Conservation (phyloP, 495 filamentous ascomycete genomes). For the Neurospora sp. region DNA sequence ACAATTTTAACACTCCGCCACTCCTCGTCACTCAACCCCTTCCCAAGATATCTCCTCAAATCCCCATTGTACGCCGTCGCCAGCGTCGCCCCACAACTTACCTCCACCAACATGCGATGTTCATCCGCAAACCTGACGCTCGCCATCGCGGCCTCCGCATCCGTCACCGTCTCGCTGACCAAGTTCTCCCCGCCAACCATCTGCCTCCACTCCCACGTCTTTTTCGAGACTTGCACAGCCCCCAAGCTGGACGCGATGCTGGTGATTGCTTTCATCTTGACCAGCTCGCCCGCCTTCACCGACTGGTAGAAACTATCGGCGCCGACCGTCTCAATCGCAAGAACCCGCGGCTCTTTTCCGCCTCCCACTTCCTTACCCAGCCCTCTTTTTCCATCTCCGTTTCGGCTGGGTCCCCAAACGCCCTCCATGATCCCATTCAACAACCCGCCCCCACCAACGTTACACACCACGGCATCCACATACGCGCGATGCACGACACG, state of each 20-base stretch:
- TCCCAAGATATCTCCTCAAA: constrained; percentile 50
- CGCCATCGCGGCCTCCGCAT: constrained; percentile 71
- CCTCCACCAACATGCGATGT: constrained; percentile 71
- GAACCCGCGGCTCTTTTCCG: constrained; percentile 39
- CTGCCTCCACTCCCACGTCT: constrained; percentile 55
- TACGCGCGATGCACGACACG: constrained; percentile 23
- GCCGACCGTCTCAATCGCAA: constrained; percentile 76
- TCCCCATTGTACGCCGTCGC: constrained; percentile 56
- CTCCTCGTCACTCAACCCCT: constrained; percentile 40
- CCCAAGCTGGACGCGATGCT: constrained; percentile 74
- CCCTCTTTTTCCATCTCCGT: background rate
- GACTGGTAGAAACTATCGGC: constrained; percentile 60
- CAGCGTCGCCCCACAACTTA: constrained; percentile 71
- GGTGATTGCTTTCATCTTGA: constrained; percentile 66
- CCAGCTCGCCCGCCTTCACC: constrained; percentile 47
- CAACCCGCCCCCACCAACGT: constrained; percentile 82
- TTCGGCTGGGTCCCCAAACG: background rate
- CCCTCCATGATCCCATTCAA: constrained; percentile 62
- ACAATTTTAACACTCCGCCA: constrained; percentile 61
- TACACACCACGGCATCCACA: constrained; percentile 66
- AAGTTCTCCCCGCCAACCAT: constrained; percentile 34
- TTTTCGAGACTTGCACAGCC: constrained; percentile 58
- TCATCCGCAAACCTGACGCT: constrained; percentile 71
- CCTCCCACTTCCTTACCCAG: constrained; percentile 26
- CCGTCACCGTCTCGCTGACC: constrained; percentile 58